A percentile compares a stretch with the other conserved stretches of the same genome.
These are phyloP conservation scores for Blastobotrys serpentis DNA, from an alignment of 1,139 yeast species.

Conservation along the genomic window DNA sequence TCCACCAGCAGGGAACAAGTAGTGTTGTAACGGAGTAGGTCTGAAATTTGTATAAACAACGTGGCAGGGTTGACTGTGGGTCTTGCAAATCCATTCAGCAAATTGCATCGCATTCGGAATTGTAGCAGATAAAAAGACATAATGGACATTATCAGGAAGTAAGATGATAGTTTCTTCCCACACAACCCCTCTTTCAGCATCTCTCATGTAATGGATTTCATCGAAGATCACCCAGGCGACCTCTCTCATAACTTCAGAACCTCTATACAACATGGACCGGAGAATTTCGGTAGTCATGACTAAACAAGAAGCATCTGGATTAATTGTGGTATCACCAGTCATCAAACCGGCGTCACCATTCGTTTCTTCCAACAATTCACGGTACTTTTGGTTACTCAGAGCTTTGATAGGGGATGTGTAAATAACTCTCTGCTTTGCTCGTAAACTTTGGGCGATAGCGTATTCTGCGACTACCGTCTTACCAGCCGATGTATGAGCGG, in stretches of 20 bases:
- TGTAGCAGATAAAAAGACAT: slow-evolving; percentile 71
- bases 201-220: slow-evolving; percentile 96
- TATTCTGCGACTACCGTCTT: slow-evolving; percentile 98
- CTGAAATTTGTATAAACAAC: slow-evolving; percentile 98
- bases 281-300: slow-evolving; percentile 98
- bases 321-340: slow-evolving; percentile 97
- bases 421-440: slow-evolving; percentile 90
- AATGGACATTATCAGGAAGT: slow-evolving; percentile 85
- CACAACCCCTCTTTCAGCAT: slow-evolving; percentile 95
- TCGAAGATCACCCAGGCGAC: slow-evolving; percentile 96
- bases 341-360: slow-evolving; percentile 89
- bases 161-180: slow-evolving; percentile 99
- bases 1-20: slow-evolving; percentile 94
- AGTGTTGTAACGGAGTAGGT: slow-evolving; percentile 98
- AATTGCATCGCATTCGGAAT: slow-evolving; percentile 98
- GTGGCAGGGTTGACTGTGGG: slow-evolving; percentile 95
- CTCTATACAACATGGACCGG: slow-evolving; percentile 88
- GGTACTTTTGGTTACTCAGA: slow-evolving; percentile 89
- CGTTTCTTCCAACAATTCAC: slow-evolving; percentile 88
- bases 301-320: slow-evolving; percentile 94
- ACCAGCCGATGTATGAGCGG: slow-evolving; percentile 99
- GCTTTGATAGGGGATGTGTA: slow-evolving; percentile 98
- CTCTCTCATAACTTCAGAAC: slow-evolving; percentile 93
- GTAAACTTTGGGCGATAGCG: slow-evolving; percentile 91
- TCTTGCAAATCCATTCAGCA: slow-evolving; percentile 97